Evolutionary conservation across 306 rosid species (phyloP), one percentile per base, ranked within the genome.

Genomic region (Acacia confusa): DNA sequence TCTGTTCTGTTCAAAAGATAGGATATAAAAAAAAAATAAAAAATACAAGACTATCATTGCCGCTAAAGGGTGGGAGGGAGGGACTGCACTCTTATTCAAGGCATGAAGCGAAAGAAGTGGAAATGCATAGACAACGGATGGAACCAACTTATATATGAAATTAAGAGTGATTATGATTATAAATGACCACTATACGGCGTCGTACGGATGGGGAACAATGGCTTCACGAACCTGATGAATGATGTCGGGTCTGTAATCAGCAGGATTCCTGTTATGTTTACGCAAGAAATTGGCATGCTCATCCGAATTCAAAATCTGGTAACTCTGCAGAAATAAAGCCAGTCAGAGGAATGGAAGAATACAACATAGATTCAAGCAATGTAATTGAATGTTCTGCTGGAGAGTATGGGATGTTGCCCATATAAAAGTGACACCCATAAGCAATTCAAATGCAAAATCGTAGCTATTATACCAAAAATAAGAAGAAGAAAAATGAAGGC

Each of bases 171-270:
- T 43, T 43, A 15, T 3, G 11, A 15, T 15, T 47, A 43, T 43
- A 43, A 9, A 69, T 12, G 44, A 70, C n/a, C 34, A 43, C 24
- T 41, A 70, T 13, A 24, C 14, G 13, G 6, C 40, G 1, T 41
- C 25, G 13, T 25, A 7, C 6, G 3, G 3, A 55, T 0, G 60
- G 11, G 19, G 28, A 38, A 20, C 25, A 68, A 36, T 7, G 40
- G 72, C 66, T 34, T 24, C 89, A 41, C 75, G 8, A 71, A 71
- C 98, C 92, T 95, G 97, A 86, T 95, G 98, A 79, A 87, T 73
- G 15, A 95, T 95, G 69, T 95, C 98, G 0, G 97, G 97, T 75
- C 97, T 87, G 83, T 90, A 92, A 85, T 90, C 90, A 69, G 83
- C 94, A 40, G 97, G 98, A 82, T 90, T 86, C 83, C 84, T 92